Base-by-base conservation (phyloP, 306 rosid species). In the Vicia villosa region DNA sequence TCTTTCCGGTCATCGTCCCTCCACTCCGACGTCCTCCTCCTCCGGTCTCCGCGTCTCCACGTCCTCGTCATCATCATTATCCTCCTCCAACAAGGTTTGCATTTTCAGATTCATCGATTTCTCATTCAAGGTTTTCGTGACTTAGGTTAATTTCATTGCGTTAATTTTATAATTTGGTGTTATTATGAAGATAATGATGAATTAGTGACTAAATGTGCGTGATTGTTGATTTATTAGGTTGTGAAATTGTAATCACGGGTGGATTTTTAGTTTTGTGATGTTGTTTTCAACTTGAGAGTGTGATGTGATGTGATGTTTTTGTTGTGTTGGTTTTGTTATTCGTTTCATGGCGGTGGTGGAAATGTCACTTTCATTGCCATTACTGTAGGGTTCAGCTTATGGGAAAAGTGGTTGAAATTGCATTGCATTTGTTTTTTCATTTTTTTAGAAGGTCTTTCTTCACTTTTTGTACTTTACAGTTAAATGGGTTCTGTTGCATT, bases 31-130 rank as follows among this genome's bases (percentile, higher is more conserved):
- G 2, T 84, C 86, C 7, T 86, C 98, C 1, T 82, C 92, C 5
- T 77, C 96, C 0, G 85, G 78, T 16, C 83, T 76, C 64, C 84
- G 85, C 1, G 63, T 92, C 28, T 56, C 96, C 72, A 78, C 73
- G 72, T 80, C 70, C 55, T 86, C 84, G 47, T 40, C 87, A 75
- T 86, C 82, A 51, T n/a, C n/a, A n/a, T n/a, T n/a, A n/a, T 87
- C 91, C 77, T 77, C 89, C 65, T 87, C 89, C 75, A 78, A 88
- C 5, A 87, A 90, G 97, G 98, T 93, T 77, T n/a, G 88, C 58
- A 49, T 41, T 0, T 22, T 64, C 26, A 24, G 55, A 5, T 72
- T 69, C 15, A 43, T 49, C 22, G 2, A 15, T 16, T 7, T 47
- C 19, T 52, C 59, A 21, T 2, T 34, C 10, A 34, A 34, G 38